Conservation (phyloP, 371 early-diverging fungal species). For the Mortierella sp. region DNA sequence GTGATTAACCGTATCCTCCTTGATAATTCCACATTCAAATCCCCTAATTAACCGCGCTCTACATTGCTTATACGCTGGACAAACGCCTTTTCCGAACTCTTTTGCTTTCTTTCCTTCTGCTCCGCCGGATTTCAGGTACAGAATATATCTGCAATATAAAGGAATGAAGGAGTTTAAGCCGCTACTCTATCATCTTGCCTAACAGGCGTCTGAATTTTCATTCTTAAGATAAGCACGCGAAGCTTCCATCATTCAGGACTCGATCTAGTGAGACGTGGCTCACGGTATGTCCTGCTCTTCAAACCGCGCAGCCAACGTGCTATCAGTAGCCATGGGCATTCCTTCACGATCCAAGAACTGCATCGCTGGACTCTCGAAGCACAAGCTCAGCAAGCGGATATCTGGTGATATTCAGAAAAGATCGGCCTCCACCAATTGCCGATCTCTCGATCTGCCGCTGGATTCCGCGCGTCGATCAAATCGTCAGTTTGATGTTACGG, state of each 20-base stretch:
- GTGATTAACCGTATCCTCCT: background rate
- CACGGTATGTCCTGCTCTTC: conserved; percentile 48
- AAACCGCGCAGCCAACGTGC: conserved; percentile 51
- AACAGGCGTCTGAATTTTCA: background rate
- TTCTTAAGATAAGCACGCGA: background rate
- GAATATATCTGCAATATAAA: background rate
- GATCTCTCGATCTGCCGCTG: background rate
- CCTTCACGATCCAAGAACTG: conserved; percentile 39
- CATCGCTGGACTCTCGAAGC: conserved; percentile 20
- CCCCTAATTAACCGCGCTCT: too few species aligned
- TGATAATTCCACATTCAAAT: background rate
- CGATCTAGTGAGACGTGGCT: background rate
- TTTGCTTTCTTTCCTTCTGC: background rate
- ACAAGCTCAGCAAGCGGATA: conserved; percentile 18
- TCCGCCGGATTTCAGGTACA: background rate
- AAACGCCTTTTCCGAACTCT: background rate
- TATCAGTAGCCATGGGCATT: conserved; percentile 51
- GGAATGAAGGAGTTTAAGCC: background rate
- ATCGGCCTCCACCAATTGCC: conserved; percentile 11
- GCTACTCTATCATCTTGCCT: background rate
- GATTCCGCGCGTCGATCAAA: background rate
- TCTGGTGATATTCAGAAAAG: conserved; percentile 5
- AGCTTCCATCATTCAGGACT: background rate
- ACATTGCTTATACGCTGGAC: background rate
- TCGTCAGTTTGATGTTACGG: background rate